Evolutionary conservation across 225 moss, liverwort and hornwort genomes (phyloP), one percentile per base, ranked within the genome.

Genomic region (Ulota crispa): DNA sequence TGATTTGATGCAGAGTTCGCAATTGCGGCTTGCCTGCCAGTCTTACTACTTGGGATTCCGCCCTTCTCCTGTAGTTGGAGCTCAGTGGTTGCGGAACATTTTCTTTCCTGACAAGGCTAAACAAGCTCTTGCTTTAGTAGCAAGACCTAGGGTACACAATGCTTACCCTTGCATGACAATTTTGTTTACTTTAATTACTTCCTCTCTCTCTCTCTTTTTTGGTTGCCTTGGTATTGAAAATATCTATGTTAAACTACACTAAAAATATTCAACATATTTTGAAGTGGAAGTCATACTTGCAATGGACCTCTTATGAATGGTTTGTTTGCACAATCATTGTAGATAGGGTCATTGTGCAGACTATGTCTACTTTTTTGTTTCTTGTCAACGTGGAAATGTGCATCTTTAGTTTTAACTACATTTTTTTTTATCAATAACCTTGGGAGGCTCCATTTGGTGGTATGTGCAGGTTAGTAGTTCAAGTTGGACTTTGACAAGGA

Each of bases 21-120:
- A 88, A 75, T 78, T 86, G 84, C 84, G 74, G 75, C 62, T 86
- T 79, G 90, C 90, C 75, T 90, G 86, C 88, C 82, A 86, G 78
- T 88, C 84, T 32, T 86, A 90, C 72, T 90, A 74, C 64, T 47
- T 86, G 75, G 80, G 84, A 78, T 84, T 82, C 13, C 82, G 80
- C 77, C 60, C 86, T 53, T 84, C 86, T 54, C 78, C 84, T 84
- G 80, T 78, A 47, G 82, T 73, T 42, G 90, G 90, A 82, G 80
- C 82, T 67, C 84, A 84, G 75, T 86, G 88, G 86, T 59, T 88
- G 67, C 78, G 62, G 62, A 83, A 57, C 68, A 63, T 76, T 37
- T 66, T 86, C 67, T 82, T 67, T 70, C 66, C 82, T 47, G 42
- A 55, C 19, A 88, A 88, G 55, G 71, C 82, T 19, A 81, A 75